Conservation (phyloP, 805 yeast genomes). For the Myxozyma monticola region DNA sequence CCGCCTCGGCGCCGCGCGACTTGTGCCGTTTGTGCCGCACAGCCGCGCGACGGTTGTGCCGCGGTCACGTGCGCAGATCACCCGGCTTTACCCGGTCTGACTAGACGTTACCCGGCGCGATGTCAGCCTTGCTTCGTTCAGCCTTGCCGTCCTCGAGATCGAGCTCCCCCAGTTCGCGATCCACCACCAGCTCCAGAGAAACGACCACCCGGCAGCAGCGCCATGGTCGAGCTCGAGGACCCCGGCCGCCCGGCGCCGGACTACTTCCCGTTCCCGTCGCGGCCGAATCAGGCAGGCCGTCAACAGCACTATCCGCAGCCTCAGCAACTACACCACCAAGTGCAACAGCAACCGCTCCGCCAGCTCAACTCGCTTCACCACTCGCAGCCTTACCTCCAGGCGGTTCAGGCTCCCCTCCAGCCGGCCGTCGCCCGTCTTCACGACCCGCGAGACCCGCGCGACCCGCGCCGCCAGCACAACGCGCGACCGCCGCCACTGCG, state of each 20-base stretch:
- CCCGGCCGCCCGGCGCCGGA: conserved; percentile 10
- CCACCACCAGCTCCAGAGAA: too few species aligned
- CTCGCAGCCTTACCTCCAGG: background rate
- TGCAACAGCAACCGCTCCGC: conserved; percentile 1
- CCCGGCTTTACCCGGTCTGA: background rate
- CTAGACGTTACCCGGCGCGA: background rate
- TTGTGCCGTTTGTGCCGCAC: too few species aligned
- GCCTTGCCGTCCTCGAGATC: too few species aligned
- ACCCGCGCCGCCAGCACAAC: background rate
- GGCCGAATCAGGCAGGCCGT: conserved; percentile 9
- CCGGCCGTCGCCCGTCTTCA: too few species aligned
- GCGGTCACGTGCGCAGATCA: conserved; percentile 1
- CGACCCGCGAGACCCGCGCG: background rate
- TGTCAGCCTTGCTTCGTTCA: too few species aligned
- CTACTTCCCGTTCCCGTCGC: conserved; percentile 27
- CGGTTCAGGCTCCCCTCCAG: background rate
- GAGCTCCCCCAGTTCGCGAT: too few species aligned
- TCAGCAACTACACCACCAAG: background rate
- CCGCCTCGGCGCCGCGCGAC: too few species aligned
- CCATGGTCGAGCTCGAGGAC: conserved; percentile 1
- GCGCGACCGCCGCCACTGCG: too few species aligned
- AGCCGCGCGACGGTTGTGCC: background rate
- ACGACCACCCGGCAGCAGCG: too few species aligned
- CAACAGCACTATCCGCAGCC: conserved; percentile 5
- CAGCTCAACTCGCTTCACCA: background rate